Evolutionary conservation across 2,329 filamentous ascomycete genomes (phyloP), one percentile per base, ranked within the genome.

Genomic region (Cladophialophora carrionii): DNA sequence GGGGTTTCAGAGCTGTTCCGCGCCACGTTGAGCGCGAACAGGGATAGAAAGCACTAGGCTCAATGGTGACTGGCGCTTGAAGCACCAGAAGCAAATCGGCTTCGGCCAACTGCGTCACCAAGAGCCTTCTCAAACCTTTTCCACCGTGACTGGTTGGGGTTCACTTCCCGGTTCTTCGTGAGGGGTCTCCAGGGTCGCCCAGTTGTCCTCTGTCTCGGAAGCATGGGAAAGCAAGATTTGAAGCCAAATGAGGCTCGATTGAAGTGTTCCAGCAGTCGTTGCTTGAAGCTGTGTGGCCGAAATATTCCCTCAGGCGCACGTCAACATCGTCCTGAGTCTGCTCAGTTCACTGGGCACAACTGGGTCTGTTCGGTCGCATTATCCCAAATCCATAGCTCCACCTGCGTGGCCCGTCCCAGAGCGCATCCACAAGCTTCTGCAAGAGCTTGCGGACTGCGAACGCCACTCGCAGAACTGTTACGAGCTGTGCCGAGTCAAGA

Each of bases 401-500:
- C 57, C 57, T 41, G 1, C 26, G 48, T 60, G 57, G 46, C 46
- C 57, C 57, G 57, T 51, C 32, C 46, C 57, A 52, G 48, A 26
- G 14, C 29, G 29, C 52, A 60, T 51, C 22, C 56, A 31, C 31
- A 53, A n/a, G 12, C 12, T 48, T 34, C 41, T 58, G 56, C 56
- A 59, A 52, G 48, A 60, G 57, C 46, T 60, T 29, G 31, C 60
- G 24, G 52, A 34, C 20, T 34, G n/a, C 51, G 20, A 55, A 57
- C 53, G 54, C 61, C 61, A 63, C 61, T 43, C 22, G 17, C 52
- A 62, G 41, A n/a, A 34, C 49, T 32, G 24, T 20, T 34, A 26
- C 26, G 46, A 22, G 6, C 14, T 46, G 31, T 55, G 22, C 32
- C 26, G n/a, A 43, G 22, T 52, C 57, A 52, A 32, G 57, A 22